Percentiles rank a stretch among this genome's conserved stretches.
These are phyloP conservation scores for Chrysanthemum makinoi DNA, from an alignment of 129 eudicot species.

Conservation along the genomic window DNA sequence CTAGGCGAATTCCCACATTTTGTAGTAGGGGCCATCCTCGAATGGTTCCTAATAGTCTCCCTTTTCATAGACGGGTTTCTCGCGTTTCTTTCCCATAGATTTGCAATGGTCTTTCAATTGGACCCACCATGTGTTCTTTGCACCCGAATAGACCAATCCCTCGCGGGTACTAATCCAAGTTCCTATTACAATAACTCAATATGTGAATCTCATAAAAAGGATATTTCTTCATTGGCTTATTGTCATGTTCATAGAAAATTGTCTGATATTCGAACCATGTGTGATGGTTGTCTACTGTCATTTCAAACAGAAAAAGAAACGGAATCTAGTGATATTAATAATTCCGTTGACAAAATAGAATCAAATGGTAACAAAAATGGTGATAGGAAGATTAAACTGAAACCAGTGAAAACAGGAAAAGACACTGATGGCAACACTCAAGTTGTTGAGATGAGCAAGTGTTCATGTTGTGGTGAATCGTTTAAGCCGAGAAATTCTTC, in stretches of 20 bases:
- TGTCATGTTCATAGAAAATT: conserved; percentile 69
- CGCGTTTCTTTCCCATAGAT: conserved; percentile 49
- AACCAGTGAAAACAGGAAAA: conserved; percentile 36
- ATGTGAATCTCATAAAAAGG: conserved; percentile 77
- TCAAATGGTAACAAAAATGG: conserved; percentile 35
- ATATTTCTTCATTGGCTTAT: conserved; percentile 80
- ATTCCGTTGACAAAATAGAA: conserved; percentile 39
- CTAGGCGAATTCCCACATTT: conserved; percentile 57
- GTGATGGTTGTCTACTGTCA: conserved; percentile 78
- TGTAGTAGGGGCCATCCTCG: conserved; percentile 56
- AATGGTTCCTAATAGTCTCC: conserved; percentile 59
- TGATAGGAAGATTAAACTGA: conserved; percentile 32
- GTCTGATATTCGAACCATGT: conserved; percentile 72
- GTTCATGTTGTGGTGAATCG: conserved; percentile 84
- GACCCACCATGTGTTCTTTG: conserved; percentile 76
- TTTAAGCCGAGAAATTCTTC: conserved; percentile 38
- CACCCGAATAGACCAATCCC: conserved; percentile 66
- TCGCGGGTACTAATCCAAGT: conserved; percentile 30
- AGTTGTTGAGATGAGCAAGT: conserved; percentile 28
- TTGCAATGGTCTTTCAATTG: conserved; percentile 55
- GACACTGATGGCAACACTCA: conserved; percentile 19
- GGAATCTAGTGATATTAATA: conserved; percentile 37
- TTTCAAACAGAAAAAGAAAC: conserved; percentile 61
- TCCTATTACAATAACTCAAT: conserved; percentile 62
- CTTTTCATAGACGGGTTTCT: conserved; percentile 61